Evolutionary conservation across 306 rosid genomes (phyloP), one percentile per base, ranked within the genome.

Genomic region (Ormosia semicastrata): DNA sequence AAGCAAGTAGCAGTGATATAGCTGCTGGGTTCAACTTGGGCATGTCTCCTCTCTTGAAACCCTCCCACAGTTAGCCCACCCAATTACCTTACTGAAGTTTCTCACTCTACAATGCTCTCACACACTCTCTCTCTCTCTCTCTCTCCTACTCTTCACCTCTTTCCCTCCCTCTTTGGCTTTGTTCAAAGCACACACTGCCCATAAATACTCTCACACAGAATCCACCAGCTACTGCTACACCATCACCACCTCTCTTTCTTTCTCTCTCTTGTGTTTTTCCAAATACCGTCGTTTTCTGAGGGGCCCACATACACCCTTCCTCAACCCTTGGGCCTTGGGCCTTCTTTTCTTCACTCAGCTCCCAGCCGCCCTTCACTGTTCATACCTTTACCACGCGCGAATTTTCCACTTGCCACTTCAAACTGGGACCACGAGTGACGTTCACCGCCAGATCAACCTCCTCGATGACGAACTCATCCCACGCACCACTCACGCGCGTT

Each of bases 331-430:
- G 85, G 50, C 77, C 78, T 65, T 73, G 80, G 73, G 78, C 77
- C 89, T 83, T 72, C 83, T 68, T 85, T 32, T 85, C 80, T 62
- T 58, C 79, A 8, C 79, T 63, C 83, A 5, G 50, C 56, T 53
- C 76, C n/a, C 85, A 84, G 92, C 94, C 93, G 93, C 92, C 91
- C 83, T 80, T 80, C 43, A 81, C 97, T 92, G 91, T 92, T 53
- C 15, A 2, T 2, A 1, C 36, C 17, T 11, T n/a, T 1, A 79
- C 82, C 92, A 91, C 88, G 73, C 83, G 59, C 86, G 1, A 0
- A 3, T 14, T 0, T 2, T n/a, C 0, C 58, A 7, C 69, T 77
- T 64, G 39, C 7, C 11, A 0, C 0, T 13, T 29, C 74, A 39
- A 7, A 39, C 24, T 2, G 2, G 36, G 1, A 0, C 74, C 57